Conservation (phyloP, 306 rosid species). For the Citrullus colocynthis region DNA sequence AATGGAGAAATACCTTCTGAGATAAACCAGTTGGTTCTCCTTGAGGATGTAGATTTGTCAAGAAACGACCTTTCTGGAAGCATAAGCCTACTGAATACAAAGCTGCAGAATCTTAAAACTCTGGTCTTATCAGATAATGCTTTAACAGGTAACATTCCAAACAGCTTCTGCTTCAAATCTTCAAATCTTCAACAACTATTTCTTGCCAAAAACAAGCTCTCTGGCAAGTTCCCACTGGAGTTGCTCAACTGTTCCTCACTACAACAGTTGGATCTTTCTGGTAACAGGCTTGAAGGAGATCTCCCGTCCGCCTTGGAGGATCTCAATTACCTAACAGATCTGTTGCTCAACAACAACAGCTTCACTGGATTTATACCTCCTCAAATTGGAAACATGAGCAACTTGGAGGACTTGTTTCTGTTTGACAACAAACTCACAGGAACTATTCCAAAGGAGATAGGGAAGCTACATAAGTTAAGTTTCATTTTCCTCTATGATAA, state of each 20-base stretch:
- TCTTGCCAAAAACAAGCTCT: conserved; percentile 58
- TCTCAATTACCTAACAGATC: conserved; percentile 53
- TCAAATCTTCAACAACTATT: conserved; percentile 52
- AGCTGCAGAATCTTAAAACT: conserved; percentile 34
- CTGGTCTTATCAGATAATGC: conserved; percentile 66
- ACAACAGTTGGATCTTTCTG: conserved; percentile 81
- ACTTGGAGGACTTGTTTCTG: conserved; percentile 45
- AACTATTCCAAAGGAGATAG: conserved; percentile 60
- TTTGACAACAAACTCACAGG: conserved; percentile 67
- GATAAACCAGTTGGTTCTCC: conserved; percentile 49
- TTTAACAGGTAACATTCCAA: conserved; percentile 57
- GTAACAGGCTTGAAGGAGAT: conserved; percentile 56
- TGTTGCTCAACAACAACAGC: conserved; percentile 76
- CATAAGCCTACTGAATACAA: conserved; percentile 28
- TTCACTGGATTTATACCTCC: conserved; percentile 59
- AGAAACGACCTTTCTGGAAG: conserved; percentile 65
- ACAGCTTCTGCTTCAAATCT: conserved; percentile 43
- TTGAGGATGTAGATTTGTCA: conserved; percentile 71
- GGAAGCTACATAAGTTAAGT: conserved; percentile 46
- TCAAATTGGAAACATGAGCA: conserved; percentile 60
- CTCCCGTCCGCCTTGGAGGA: conserved; percentile 47
- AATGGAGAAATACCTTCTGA: conserved; percentile 54
- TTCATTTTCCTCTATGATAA: conserved; percentile 73
- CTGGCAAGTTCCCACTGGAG: conserved; percentile 61
- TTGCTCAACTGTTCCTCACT: conserved; percentile 54